phyloP scores from a whole-genome alignment of 192 early-diverging fungal species.

The Podila clonocystis region DNA sequence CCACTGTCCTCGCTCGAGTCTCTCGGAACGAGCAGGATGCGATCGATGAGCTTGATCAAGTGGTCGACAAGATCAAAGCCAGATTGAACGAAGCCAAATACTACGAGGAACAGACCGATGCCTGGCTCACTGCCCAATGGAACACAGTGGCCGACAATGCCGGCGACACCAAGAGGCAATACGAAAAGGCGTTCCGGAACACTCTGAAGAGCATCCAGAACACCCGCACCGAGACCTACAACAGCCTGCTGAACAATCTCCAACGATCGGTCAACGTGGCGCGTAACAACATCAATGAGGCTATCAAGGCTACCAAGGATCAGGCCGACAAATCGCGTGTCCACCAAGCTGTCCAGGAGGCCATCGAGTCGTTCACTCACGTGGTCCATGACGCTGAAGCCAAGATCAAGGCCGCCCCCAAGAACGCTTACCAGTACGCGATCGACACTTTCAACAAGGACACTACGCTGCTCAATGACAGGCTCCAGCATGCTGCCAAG shows the following conservation, averaged over 20 bases:
- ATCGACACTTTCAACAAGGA: constrained; percentile 36
- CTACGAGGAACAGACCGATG: constrained; percentile 44
- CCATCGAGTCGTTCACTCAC: constrained; percentile 16
- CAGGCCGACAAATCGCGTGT: constrained; percentile 32
- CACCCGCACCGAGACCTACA: constrained; percentile 34
- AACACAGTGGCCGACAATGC: constrained; percentile 35
- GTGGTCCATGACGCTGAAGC: constrained; percentile 24
- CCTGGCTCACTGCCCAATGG: constrained; percentile 45
- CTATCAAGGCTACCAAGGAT: constrained; percentile 25
- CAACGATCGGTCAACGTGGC: constrained; percentile 19
- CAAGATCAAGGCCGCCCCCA: constrained; percentile 42
- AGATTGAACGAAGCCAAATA: constrained; percentile 48
- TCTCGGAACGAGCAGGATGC: constrained; percentile 22
- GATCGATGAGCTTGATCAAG: constrained; percentile 15
- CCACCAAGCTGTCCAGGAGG: constrained; percentile 31
- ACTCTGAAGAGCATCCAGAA: constrained; percentile 27
- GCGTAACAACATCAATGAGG: constrained; percentile 29
- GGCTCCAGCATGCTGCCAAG: constrained; percentile 30
- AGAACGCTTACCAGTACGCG: constrained; percentile 21
- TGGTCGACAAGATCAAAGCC: constrained; percentile 32
- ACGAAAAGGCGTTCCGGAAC: constrained; percentile 35
- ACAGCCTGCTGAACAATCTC: constrained; percentile 26
- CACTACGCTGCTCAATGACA: constrained; percentile 26
- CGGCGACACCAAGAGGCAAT: constrained; percentile 30
- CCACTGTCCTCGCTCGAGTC: constrained; percentile 8